A percentile compares a stretch with the other conserved stretches of the same genome.
These are phyloP conservation scores for Corylus americana DNA, from an alignment of 306 rosid species.

Conservation along the genomic window DNA sequence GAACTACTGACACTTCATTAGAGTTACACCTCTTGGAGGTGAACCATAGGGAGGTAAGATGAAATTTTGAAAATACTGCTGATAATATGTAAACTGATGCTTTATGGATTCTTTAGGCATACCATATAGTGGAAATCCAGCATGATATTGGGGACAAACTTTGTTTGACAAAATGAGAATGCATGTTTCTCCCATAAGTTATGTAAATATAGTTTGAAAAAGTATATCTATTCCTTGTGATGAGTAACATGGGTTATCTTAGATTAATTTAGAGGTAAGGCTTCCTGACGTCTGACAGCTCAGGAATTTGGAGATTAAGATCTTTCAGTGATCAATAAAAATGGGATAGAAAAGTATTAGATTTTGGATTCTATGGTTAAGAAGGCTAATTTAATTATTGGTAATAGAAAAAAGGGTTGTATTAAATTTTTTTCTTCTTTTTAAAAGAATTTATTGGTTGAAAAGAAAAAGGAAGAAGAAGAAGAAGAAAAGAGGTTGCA, in stretches of 20 bases:
- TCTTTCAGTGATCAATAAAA: too few relatives aligned
- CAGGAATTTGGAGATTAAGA: too few relatives aligned
- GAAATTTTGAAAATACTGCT: background rate
- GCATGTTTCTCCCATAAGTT: background rate
- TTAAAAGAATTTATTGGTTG: too few relatives aligned
- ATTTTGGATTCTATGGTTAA: background rate
- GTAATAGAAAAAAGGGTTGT: background rate
- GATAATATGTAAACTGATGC: background rate
- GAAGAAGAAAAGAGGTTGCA: too few relatives aligned
- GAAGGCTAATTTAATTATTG: too few relatives aligned
- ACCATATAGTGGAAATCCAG: background rate
- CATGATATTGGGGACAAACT: background rate
- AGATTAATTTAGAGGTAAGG: background rate
- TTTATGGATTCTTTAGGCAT: background rate
- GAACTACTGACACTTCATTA: conserved; percentile 58
- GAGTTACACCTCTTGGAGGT: conserved; percentile 75
- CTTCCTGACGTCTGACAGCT: background rate
- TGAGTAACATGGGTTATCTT: background rate
- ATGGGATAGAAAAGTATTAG: background rate
- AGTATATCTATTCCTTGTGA: background rate
- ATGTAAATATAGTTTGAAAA: background rate
- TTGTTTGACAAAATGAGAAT: background rate
- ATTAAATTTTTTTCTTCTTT: too few relatives aligned
- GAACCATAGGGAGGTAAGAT: conserved; percentile 62
- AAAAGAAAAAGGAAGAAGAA: too few relatives aligned